Evolutionary conservation across 1,284 basidiomycete species (phyloP).

Genomic region (Sanghuangporus baumii): DNA sequence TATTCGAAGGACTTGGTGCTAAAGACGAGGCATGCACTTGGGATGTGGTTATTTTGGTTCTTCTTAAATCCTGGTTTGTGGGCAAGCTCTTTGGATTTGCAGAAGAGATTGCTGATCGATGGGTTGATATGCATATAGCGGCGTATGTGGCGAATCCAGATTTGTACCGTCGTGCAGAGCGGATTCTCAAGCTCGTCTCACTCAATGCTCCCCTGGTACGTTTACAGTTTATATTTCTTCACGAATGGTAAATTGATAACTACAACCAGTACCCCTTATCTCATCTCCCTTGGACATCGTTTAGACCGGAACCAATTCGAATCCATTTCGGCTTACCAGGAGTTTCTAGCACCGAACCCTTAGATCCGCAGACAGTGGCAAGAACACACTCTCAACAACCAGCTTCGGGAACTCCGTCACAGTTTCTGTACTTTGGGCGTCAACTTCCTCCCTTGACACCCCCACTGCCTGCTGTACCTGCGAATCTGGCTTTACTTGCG

Average conservation of each 20-base stretch:
- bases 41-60: conserved; percentile 42
- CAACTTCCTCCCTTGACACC: conserved; percentile 33
- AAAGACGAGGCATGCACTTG: conserved; percentile 30
- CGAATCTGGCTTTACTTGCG: conserved; percentile 62
- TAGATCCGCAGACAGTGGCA: neutral
- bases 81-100: neutral
- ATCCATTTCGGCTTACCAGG: conserved; percentile 13
- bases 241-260: conserved; percentile 14
- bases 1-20: conserved; percentile 16
- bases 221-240: conserved; percentile 16
- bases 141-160: conserved; percentile 38
- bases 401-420: neutral
- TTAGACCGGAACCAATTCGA: conserved; percentile 31
- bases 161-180: conserved; percentile 38
- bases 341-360: neutral
- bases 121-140: conserved; percentile 31
- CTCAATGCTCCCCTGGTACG: conserved; percentile 62
- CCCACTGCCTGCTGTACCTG: conserved; percentile 58
- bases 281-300: conserved; percentile 52
- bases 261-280: conserved; percentile 51
- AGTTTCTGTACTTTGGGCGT: conserved; percentile 21
- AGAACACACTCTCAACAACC: neutral
- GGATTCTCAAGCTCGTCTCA: conserved; percentile 54
- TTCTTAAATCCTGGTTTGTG: conserved; percentile 52
- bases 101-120: neutral